Evolutionary conservation across 805 yeast genomes (phyloP).

Genomic region (Kregervanrija fluxuum): DNA sequence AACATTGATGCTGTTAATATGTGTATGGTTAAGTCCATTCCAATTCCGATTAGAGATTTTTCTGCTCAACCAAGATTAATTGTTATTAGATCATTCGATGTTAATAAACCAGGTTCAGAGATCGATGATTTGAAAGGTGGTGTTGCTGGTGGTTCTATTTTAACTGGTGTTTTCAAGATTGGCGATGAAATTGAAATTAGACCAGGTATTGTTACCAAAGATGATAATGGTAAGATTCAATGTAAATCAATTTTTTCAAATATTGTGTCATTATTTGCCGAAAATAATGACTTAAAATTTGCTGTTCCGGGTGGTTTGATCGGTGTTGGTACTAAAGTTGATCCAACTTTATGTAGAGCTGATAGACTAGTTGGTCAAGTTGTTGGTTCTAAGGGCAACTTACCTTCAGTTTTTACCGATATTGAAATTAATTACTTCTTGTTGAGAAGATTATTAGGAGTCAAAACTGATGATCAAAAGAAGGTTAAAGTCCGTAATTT

Average conservation of each 20-base stretch:
- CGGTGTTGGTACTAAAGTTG: constrained; percentile 99
- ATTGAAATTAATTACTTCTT: constrained; percentile 96
- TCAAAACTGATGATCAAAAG: constrained; percentile 94
- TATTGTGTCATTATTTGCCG: constrained; percentile 92
- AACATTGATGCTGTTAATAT: constrained; percentile 98
- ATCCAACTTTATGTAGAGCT: constrained; percentile 98
- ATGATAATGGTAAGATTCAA: constrained; percentile 78
- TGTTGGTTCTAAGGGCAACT: constrained; percentile 93
- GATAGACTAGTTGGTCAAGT: constrained; percentile 99
- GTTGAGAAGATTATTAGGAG: constrained; percentile 95
- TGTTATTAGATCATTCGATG: constrained; percentile 97
- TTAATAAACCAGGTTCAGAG: constrained; percentile 97
- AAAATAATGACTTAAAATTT: constrained; percentile 93
- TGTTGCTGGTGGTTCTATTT: constrained; percentile 98
- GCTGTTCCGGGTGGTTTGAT: constrained; percentile 99
- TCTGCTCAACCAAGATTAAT: constrained; percentile 88
- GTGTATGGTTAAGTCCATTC: constrained; percentile 89
- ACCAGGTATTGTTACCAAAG: constrained; percentile 98
- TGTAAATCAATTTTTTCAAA: constrained; percentile 94
- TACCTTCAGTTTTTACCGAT: constrained; percentile 95
- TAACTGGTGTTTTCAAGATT: constrained; percentile 92
- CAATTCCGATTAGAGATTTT: constrained; percentile 95
- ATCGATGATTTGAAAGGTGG: constrained; percentile 97
- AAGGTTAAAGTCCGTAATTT: constrained; percentile 95
- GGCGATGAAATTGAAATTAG: constrained; percentile 98